Evolutionary conservation across 192 early-diverging fungal species (phyloP), one percentile per base, ranked within the genome.

Genomic region (Backusella parvicylindrica): DNA sequence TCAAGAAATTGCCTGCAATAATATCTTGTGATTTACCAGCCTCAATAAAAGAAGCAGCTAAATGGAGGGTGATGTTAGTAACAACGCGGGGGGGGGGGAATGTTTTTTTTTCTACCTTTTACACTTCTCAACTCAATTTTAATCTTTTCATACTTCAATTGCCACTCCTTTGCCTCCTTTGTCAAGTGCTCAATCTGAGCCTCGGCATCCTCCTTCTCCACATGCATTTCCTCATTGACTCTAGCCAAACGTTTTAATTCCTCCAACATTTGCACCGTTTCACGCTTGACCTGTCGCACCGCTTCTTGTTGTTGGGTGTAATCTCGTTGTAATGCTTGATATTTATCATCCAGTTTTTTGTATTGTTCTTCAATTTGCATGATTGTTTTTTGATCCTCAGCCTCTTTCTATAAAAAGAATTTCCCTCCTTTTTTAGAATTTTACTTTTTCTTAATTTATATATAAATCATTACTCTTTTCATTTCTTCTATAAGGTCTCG

Each of bases 261-360:
- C 60, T 90, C 89, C 68, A 95, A 77, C 60, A 95, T 75, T 38
- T 89, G 84, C 6, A 89, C 84, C 6, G 91, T 90, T 64, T 95
- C 92, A 35, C 88, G 81, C 33, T 89, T 84, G 35, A 95, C 91
- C 70, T 90, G 90, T 38, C 86, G 86, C 2, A 91, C 88, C 70
- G 90, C 91, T 88, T 93, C 77, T 74, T 92, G 91, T 78, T 93
- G 92, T 37, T 89, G 88, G 50, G 83, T 81, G 75, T 89, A 88
- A 66, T 93, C 92, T 43, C 89, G 88, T 49, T 91, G 85, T 64
- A 94, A 80, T 38, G 86, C 86, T 69, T 86, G 83, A 73, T 83
- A 90, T 26, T 92, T 72, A 21, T 78, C 71, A 26, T 78, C 64
- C 66, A 72, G 26, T 33, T 71, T 72, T 28, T 70, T 70, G 31